phyloP scores from a whole-genome alignment of 257 asterid species.

The Rhazya stricta region DNA sequence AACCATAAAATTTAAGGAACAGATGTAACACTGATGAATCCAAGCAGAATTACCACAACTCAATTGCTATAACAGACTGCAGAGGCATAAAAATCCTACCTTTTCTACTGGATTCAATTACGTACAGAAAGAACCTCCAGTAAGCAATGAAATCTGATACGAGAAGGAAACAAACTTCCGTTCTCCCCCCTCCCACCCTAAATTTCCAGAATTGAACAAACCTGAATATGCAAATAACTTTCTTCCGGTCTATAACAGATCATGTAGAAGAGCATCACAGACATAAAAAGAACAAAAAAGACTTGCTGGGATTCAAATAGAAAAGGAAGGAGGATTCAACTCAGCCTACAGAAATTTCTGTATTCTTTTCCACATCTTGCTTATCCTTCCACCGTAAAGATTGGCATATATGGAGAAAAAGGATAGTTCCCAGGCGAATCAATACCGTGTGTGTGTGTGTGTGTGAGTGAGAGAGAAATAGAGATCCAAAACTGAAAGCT shows the following conservation, averaged over 20 bases:
- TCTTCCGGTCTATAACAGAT: background rate
- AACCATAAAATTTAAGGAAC: background rate
- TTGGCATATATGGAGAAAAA: background rate
- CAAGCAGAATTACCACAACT: background rate
- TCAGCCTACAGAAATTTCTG: background rate
- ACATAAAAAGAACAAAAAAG: background rate
- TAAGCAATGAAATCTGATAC: background rate
- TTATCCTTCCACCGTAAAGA: background rate
- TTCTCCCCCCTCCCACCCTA: background rate
- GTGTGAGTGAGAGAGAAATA: background rate
- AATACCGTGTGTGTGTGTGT: background rate
- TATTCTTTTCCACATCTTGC: background rate
- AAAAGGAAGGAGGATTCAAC: background rate
- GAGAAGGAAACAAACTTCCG: background rate
- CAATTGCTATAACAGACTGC: background rate
- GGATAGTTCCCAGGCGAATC: background rate
- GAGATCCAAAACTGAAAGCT: background rate
- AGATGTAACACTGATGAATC: background rate
- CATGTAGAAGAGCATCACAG: background rate
- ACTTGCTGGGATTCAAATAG: background rate
- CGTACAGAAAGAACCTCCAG: background rate
- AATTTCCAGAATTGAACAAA: background rate
- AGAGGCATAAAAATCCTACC: slow-evolving; percentile 3
- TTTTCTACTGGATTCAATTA: background rate
- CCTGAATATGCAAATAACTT: background rate